Evolutionary conservation across 2,329 filamentous ascomycete genomes (phyloP).

Genomic region (Pyrenophora seminiperda): DNA sequence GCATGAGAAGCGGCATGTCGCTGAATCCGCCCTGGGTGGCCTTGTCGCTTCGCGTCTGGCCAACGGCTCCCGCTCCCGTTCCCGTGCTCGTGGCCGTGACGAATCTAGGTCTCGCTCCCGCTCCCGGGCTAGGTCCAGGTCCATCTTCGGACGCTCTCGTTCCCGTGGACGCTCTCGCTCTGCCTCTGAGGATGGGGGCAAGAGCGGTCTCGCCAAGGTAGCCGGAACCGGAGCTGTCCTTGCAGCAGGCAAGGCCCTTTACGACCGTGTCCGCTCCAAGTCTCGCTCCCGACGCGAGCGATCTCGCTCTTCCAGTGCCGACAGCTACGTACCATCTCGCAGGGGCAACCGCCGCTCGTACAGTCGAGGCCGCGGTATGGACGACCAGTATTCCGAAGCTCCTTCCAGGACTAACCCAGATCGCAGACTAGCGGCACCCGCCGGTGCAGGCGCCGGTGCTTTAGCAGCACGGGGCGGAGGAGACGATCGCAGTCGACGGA

Average conservation of each 20-base stretch:
- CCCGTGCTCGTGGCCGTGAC: slow-evolving; percentile 52
- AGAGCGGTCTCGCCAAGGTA: slow-evolving; percentile 55
- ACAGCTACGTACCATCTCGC: slow-evolving; percentile 58
- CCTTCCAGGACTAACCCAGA: slow-evolving; percentile 43
- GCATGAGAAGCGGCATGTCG: slow-evolving; percentile 77
- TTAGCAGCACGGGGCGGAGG: slow-evolving; percentile 32
- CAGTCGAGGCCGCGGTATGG: slow-evolving; percentile 50
- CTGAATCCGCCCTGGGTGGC: slow-evolving; percentile 87
- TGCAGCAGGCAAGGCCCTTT: slow-evolving; percentile 58
- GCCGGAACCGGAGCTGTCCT: slow-evolving; percentile 56
- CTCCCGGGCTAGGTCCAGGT: slow-evolving; percentile 63
- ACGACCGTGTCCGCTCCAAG: slow-evolving; percentile 61
- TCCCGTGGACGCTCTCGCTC: slow-evolving; percentile 53
- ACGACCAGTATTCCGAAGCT: slow-evolving; percentile 50
- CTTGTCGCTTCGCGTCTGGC: slow-evolving; percentile 83
- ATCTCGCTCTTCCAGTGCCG: slow-evolving; percentile 50
- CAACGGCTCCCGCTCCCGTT: slow-evolving; percentile 74
- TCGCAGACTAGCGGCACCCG: slow-evolving; percentile 45
- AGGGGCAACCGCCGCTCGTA: slow-evolving; percentile 51
- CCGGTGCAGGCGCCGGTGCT: slow-evolving; percentile 46
- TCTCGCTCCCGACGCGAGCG: slow-evolving; percentile 55
- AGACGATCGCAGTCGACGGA: slow-evolving; percentile 28
- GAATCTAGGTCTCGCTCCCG: slow-evolving; percentile 52
- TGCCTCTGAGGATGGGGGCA: slow-evolving; percentile 55
- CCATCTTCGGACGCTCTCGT: slow-evolving; percentile 44